These are phyloP conservation scores for Yamadazyma kitorensis DNA, from an alignment of 805 yeast genomes.

Conservation along the genomic window DNA sequence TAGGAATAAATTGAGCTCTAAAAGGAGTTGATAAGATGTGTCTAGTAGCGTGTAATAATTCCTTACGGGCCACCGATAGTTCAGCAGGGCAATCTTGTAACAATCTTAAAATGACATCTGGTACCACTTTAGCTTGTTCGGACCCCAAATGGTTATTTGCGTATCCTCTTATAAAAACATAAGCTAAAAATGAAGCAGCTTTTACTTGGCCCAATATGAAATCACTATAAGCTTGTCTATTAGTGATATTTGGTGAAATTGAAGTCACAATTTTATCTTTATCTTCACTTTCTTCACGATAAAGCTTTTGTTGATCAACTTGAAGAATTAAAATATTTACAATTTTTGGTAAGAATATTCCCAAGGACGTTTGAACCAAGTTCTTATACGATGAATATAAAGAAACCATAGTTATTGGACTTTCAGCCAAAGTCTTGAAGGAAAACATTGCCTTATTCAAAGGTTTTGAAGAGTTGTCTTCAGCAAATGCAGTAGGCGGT, in stretches of 20 bases:
- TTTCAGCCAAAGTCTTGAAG: constrained; percentile 89
- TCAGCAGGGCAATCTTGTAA: constrained; percentile 96
- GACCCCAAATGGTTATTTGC: constrained; percentile 56
- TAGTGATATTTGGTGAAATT: constrained; percentile 71
- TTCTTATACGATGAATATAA: constrained; percentile 84
- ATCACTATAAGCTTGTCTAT: constrained; percentile 80
- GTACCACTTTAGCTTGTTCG: constrained; percentile 56
- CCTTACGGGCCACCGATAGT: constrained; percentile 86
- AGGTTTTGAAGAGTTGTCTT: constrained; percentile 45
- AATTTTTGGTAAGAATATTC: constrained; percentile 77
- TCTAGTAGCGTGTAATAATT: constrained; percentile 87
- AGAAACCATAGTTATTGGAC: constrained; percentile 95
- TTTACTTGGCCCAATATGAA: constrained; percentile 91
- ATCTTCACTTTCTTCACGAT: constrained; percentile 48
- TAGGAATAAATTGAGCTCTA: constrained; percentile 76
- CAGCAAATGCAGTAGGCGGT: constrained; percentile 37
- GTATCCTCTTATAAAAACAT: constrained; percentile 82
- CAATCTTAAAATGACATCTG: constrained; percentile 80
- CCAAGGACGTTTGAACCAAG: constrained; percentile 66
- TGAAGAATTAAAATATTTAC: constrained; percentile 71
- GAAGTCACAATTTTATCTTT: constrained; percentile 58
- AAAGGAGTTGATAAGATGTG: constrained; percentile 93
- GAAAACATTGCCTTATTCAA: constrained; percentile 71
- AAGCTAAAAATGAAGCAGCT: constrained; percentile 92
- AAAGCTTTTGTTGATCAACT: constrained; percentile 67